phyloP scores from a whole-genome alignment of 306 rosid genomes.

The Acacia crassicarpa region DNA sequence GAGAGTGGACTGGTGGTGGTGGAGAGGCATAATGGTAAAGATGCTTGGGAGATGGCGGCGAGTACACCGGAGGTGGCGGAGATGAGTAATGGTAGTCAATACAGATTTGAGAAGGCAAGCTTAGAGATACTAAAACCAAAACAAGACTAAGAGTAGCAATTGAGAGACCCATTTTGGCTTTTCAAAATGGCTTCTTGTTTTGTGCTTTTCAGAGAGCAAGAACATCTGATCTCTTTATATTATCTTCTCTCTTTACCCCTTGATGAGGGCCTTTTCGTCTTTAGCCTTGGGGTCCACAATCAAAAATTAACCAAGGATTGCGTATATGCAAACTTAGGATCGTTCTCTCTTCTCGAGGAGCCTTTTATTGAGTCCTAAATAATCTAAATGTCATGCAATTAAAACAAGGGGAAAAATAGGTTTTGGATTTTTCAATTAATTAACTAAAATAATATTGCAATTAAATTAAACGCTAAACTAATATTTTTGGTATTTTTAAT shows the following conservation, averaged over 20 bases:
- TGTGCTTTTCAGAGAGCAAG: constrained; percentile 11
- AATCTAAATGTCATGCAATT: no score
- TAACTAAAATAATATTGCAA: no score
- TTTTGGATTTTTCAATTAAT: no score
- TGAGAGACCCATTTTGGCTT: constrained; percentile 43
- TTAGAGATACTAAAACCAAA: constrained; percentile 41
- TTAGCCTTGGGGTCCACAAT: no score
- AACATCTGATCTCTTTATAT: constrained; percentile 35
- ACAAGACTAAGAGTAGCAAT: constrained; percentile 46
- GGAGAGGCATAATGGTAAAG: constrained; percentile 23
- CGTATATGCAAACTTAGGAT: no score
- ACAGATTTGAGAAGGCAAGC: constrained; percentile 21
- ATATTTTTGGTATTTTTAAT: no score
- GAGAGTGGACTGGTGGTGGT: not conserved
- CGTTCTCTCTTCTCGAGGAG: no score
- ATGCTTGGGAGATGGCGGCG: not conserved
- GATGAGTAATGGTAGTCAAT: constrained; percentile 47
- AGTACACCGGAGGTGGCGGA: constrained; percentile 26
- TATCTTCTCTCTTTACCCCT: constrained; percentile 37
- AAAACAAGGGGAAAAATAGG: no score
- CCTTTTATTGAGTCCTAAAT: no score
- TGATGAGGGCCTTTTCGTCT: not conserved
- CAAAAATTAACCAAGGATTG: no score
- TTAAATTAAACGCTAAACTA: no score
- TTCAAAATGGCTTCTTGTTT: constrained; percentile 27